phyloP scores from a whole-genome alignment of 108 stramenopile genomes.

The Epipyxis sp. region DNA sequence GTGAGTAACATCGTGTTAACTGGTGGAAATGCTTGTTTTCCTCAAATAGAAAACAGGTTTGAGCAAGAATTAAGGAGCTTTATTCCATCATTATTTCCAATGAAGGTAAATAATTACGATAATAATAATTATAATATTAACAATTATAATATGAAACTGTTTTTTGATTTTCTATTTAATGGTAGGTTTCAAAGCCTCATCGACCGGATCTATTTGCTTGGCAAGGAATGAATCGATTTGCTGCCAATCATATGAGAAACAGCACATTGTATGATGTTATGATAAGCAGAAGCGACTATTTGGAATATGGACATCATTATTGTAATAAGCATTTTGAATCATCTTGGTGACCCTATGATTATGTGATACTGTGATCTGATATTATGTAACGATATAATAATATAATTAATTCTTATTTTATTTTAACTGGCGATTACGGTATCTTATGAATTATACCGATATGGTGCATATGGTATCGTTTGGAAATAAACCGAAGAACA shows the following conservation, averaged over 20 bases:
- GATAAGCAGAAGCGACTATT: slow-evolving; percentile 46
- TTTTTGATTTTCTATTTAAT: background rate
- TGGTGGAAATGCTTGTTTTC: slow-evolving; percentile 75
- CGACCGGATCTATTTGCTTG: slow-evolving; percentile 67
- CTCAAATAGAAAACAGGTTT: slow-evolving; percentile 67
- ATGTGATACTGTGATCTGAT: too few relatives aligned
- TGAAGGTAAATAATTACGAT: slow-evolving; percentile 47
- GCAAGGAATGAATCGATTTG: slow-evolving; percentile 40
- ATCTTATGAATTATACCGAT: too few relatives aligned
- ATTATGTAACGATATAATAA: too few relatives aligned
- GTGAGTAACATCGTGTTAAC: slow-evolving; percentile 71
- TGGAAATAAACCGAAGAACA: too few relatives aligned
- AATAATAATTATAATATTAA: background rate
- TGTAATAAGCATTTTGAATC: slow-evolving; percentile 15
- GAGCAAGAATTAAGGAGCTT: slow-evolving; percentile 67
- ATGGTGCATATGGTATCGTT: too few relatives aligned
- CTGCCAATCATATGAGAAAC: background rate
- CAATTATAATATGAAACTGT: background rate
- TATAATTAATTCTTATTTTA: too few relatives aligned
- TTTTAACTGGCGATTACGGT: too few relatives aligned
- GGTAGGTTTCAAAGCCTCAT: slow-evolving; percentile 46
- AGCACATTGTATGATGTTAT: slow-evolving; percentile 40
- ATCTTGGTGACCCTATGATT: background rate
- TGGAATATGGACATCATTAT: slow-evolving; percentile 39
- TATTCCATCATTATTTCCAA: slow-evolving; percentile 64